Base-by-base conservation (phyloP, 1,139 yeast genomes). In the Meyerozyma carpophila region DNA sequence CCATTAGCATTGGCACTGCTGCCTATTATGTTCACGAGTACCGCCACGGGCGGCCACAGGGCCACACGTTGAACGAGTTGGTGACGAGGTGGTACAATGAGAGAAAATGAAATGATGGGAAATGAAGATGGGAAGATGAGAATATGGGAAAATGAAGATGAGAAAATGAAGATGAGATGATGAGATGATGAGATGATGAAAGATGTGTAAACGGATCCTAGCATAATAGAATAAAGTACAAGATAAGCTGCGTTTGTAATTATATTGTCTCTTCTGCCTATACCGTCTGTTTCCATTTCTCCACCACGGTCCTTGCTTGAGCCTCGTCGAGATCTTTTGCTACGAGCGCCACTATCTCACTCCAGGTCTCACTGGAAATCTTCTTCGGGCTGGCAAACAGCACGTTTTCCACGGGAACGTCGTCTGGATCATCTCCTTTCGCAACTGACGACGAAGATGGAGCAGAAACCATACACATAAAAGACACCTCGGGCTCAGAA, bases 21-120 rank as follows among this genome's bases (percentile, higher is more conserved):
- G 79, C 88, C 3, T 84, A 79, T 57, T 81, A 76, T 49, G 63
- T 80, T 8, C 79, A 81, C 47, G 91, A 84, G 55, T 63, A 58
- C 45, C 65, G 86, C 50, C 70, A 69, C 1, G 78, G 75, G 2
- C 67, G 85, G 48, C 69, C 71, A 32, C 73, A 70, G 41, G 88
- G 86, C 3, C 85, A 81, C 48, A 58, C 73, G 3, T 63, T 83
- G 53, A 74, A 73, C 51, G 84, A 80, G 49, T 65, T 82, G 47
- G 47, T 76, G 4, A 41, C 44, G 29, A 66, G 68, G 51, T 66
- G 65, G 51, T 59, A 41, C 39, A 11, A 28, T 31, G 43, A 43
- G 38, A 9, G 16, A 10, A 11, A 32, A 32, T 13, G 13, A 18
- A 3, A 20, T 4, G 13, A 27, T 27, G 11, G 6, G 7, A 10